Evolutionary conservation across 257 asterid genomes (phyloP).

Genomic region (Solanum lycopersicoides): DNA sequence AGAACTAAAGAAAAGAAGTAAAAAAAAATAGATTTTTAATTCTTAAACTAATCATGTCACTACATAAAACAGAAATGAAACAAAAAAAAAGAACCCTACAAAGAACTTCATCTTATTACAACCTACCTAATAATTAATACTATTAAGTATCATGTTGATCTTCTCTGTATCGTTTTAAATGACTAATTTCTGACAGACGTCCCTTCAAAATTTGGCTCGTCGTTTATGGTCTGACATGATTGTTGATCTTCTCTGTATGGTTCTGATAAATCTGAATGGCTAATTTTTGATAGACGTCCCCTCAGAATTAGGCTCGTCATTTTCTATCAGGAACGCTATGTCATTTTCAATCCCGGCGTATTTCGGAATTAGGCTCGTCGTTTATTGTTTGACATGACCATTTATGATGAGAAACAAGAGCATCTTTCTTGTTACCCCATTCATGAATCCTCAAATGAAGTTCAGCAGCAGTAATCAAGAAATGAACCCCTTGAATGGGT

Average conservation of each 20-base stretch:
- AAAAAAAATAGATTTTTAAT: background rate
- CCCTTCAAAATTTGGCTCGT: too few species aligned
- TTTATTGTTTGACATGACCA: background rate
- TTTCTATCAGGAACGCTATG: background rate
- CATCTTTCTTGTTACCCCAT: slow-evolving; percentile 52
- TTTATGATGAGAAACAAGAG: background rate
- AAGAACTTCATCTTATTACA: background rate
- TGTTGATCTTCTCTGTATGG: background rate
- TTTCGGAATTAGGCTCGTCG: background rate
- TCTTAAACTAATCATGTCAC: background rate
- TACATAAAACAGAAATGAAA: background rate
- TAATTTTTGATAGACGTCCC: background rate
- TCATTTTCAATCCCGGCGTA: too few species aligned
- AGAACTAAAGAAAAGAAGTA: background rate
- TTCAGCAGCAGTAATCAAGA: slow-evolving; percentile 70
- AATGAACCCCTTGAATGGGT: slow-evolving; percentile 44
- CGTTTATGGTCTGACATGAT: background rate
- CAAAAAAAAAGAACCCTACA: background rate
- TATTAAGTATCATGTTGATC: background rate
- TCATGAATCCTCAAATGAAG: slow-evolving; percentile 70
- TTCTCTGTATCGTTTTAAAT: background rate
- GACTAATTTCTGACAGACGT: background rate
- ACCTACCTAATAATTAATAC: background rate
- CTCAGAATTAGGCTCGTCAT: background rate
- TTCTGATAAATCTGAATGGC: background rate